Conservation (phyloP, 805 yeast genomes). For the Teunomyces lycoperdinae region DNA sequence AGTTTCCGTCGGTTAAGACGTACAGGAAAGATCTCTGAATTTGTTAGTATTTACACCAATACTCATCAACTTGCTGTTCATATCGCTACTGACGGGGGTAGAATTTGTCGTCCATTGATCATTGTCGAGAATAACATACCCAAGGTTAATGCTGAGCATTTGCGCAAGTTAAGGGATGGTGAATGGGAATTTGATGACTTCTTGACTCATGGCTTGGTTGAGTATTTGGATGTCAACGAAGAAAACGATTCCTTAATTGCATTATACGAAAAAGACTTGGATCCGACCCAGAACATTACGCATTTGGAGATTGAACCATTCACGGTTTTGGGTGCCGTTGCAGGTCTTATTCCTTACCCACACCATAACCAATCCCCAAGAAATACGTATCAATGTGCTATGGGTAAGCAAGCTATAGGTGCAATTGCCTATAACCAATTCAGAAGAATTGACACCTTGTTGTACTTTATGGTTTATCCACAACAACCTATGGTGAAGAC, state of each 20-base stretch:
- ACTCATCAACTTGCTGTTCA: constrained; percentile 90
- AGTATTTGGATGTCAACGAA: constrained; percentile 81
- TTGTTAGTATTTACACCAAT: constrained; percentile 87
- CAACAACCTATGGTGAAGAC: constrained; percentile 99
- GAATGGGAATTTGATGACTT: constrained; percentile 89
- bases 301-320: constrained; percentile 96
- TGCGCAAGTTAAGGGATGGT: constrained; percentile 60
- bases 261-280: constrained; percentile 58
- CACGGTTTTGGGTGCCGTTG: constrained; percentile 89
- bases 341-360: constrained; percentile 88
- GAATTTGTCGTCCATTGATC: constrained; percentile 95
- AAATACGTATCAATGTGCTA: constrained; percentile 91
- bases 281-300: constrained; percentile 53
- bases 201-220: constrained; percentile 80
- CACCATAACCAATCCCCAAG: constrained; percentile 92
- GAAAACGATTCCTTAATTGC: constrained; percentile 16
- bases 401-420: constrained; percentile 99
- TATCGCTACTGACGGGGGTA: constrained; percentile 98
- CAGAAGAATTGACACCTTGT: constrained; percentile 88
- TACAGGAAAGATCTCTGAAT: constrained; percentile 80
- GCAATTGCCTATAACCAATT: constrained; percentile 98
- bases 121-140: constrained; percentile 75
- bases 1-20: constrained; percentile 81
- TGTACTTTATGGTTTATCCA: constrained; percentile 96
- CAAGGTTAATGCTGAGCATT: constrained; percentile 69